These are phyloP conservation scores for Chaetoceros muelleri DNA, from an alignment of 108 stramenopile species.

Conservation along the genomic window DNA sequence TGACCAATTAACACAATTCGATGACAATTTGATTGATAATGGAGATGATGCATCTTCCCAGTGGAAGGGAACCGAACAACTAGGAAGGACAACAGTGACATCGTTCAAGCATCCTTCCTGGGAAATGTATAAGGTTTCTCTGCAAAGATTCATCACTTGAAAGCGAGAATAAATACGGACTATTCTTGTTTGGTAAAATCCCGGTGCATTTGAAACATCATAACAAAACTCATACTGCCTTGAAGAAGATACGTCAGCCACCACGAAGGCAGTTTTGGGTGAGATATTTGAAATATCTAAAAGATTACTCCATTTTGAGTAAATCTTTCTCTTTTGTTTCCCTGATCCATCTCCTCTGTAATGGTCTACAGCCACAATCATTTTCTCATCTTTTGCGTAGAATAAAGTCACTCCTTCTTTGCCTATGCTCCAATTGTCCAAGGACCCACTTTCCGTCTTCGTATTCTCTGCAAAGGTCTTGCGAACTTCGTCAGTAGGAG, in stretches of 20 bases:
- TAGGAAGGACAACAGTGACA: conserved; percentile 36
- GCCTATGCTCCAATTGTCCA: conserved; percentile 68
- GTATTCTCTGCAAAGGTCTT: conserved; percentile 15
- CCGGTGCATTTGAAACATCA: conserved; percentile 49
- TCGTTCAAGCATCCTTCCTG: conserved; percentile 48
- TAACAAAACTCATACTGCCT: conserved; percentile 62
- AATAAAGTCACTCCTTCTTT: conserved; percentile 60
- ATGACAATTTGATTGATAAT: conserved; percentile 25
- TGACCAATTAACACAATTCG: conserved; percentile 36
- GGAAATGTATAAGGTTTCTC: conserved; percentile 37
- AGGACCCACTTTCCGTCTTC: conserved; percentile 32
- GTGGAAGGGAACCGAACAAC: conserved; percentile 50
- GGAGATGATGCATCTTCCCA: conserved; percentile 51
- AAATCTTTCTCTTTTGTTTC: conserved; percentile 3
- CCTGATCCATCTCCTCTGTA: conserved; percentile 11
- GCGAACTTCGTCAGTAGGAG: conserved; percentile 21
- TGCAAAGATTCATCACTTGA: conserved; percentile 62
- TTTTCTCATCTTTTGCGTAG: conserved; percentile 42
- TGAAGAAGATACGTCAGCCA: conserved; percentile 44
- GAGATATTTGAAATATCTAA: conserved; percentile 68
- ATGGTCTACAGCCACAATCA: conserved; percentile 46
- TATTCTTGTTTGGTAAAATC: conserved; percentile 50
- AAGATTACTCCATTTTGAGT: conserved; percentile 51
- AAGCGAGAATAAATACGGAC: conserved; percentile 59
- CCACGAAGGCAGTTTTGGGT: conserved; percentile 53